phyloP scores from a whole-genome alignment of 768 basidiomycete genomes.

The Collybia sp. region DNA sequence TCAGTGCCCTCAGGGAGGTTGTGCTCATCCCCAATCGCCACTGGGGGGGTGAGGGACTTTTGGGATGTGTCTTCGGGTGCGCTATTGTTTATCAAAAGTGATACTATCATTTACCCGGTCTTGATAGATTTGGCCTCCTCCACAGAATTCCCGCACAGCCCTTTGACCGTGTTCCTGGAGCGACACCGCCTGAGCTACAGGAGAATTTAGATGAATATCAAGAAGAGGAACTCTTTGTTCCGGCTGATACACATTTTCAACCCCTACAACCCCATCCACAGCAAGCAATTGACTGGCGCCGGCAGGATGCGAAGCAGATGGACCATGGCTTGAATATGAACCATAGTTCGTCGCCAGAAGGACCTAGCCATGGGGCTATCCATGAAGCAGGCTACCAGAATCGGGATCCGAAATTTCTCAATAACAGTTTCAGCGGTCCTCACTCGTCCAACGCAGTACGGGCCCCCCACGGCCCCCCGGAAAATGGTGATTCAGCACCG shows the following conservation, averaged over 20 bases:
- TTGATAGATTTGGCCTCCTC: conserved; percentile 74
- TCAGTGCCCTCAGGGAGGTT: conserved; percentile 86
- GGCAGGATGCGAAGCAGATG: conserved; percentile 22
- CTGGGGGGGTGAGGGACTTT: conserved; percentile 94
- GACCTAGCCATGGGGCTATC: conserved; percentile 9
- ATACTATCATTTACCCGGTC: not conserved
- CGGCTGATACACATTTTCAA: conserved; percentile 49
- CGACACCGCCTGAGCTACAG: conserved; percentile 51
- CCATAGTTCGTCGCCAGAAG: conserved; percentile 9
- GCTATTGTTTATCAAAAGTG: conserved; percentile 19
- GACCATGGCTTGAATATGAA: conserved; percentile 4
- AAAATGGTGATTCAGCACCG: conserved; percentile 46
- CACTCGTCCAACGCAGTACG: no score
- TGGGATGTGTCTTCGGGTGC: conserved; percentile 95
- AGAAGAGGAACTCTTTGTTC: conserved; percentile 67
- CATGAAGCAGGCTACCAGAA: not conserved
- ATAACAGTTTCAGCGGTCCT: no score
- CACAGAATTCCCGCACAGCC: conserved; percentile 89
- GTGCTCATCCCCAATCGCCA: conserved; percentile 94
- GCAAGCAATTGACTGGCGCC: conserved; percentile 23
- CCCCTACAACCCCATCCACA: conserved; percentile 14
- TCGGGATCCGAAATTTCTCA: no score
- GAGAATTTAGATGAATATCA: conserved; percentile 49
- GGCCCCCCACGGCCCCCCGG: conserved; percentile 10
- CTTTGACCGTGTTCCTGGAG: conserved; percentile 49